phyloP scores from a whole-genome alignment of 768 basidiomycete genomes.

The Hebeloma cylindrosporum region DNA sequence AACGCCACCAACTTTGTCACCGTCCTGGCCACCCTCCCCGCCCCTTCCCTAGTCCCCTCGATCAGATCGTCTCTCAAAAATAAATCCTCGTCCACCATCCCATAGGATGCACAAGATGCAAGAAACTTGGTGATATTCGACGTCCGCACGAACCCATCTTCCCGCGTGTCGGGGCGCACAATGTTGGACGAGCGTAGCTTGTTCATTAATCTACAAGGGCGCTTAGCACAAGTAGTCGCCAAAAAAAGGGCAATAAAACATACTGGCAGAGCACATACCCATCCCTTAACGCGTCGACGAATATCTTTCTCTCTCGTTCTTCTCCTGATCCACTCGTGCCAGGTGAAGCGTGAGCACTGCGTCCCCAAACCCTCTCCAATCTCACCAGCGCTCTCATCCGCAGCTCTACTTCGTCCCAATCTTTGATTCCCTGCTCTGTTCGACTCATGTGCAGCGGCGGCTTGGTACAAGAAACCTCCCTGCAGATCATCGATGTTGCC shows the following conservation, averaged over 20 bases:
- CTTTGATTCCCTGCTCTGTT: conserved; percentile 47
- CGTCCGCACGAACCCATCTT: conserved; percentile 64
- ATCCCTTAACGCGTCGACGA: conserved; percentile 76
- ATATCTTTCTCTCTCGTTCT: conserved; percentile 72
- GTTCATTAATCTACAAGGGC: conserved; percentile 64
- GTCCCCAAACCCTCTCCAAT: conserved; percentile 72
- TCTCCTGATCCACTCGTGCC: conserved; percentile 52
- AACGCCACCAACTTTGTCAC: conserved; percentile 66
- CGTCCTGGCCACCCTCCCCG: conserved; percentile 74
- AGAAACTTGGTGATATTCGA: conserved; percentile 79
- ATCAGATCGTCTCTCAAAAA: conserved; percentile 71
- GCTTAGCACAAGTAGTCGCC: conserved; percentile 4
- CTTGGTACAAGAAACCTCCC: conserved; percentile 61
- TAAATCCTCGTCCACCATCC: conserved; percentile 59
- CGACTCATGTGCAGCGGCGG: conserved; percentile 58
- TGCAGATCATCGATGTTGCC: conserved; percentile 64
- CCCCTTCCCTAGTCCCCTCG: conserved; percentile 48
- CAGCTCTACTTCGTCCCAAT: conserved; percentile 78
- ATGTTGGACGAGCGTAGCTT: conserved; percentile 76
- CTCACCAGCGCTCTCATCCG: conserved; percentile 59
- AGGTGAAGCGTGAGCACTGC: background rate
- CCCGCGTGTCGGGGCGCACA: conserved; percentile 63
- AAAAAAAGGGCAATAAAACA: conserved; percentile 37
- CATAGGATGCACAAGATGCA: conserved; percentile 69
- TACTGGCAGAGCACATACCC: conserved; percentile 90